Percentiles rank a stretch among this genome's conserved stretches.
Conservation (phyloP, 192 early-diverging fungal species). For the Neocallimastix lanati region DNA sequence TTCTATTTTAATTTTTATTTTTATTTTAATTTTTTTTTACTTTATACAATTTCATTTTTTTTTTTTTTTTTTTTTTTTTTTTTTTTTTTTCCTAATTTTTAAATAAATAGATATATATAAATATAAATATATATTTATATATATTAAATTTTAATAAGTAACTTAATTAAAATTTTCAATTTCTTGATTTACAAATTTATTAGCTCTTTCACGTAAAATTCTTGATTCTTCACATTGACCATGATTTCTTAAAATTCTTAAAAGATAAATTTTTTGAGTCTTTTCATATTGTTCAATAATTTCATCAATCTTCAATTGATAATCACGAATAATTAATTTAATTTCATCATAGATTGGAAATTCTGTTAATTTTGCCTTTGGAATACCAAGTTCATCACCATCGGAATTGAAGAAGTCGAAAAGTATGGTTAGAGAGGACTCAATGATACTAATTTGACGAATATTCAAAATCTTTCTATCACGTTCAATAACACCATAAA, state of each 20-base stretch:
- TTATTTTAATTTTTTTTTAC: too few relatives aligned
- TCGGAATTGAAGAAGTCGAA: conserved; percentile 29
- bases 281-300: neutral
- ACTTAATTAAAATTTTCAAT: neutral
- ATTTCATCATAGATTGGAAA: neutral
- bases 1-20: too few relatives aligned
- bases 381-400: conserved; percentile 18
- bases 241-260: neutral
- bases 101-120: too few relatives aligned
- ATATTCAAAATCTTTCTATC: conserved; percentile 19
- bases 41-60: too few relatives aligned
- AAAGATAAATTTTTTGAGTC: neutral
- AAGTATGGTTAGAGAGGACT: conserved; percentile 13
- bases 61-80: too few relatives aligned
- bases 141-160: neutral
- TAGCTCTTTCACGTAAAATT: neutral
- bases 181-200: neutral
- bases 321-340: neutral
- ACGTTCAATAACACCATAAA: conserved; percentile 26
- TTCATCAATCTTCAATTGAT: neutral
- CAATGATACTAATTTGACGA: conserved; percentile 19
- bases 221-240: neutral
- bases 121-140: too few relatives aligned
- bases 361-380: neutral
- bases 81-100: too few relatives aligned